phyloP scores from a whole-genome alignment of 306 rosid genomes.

The Vicia faba region DNA sequence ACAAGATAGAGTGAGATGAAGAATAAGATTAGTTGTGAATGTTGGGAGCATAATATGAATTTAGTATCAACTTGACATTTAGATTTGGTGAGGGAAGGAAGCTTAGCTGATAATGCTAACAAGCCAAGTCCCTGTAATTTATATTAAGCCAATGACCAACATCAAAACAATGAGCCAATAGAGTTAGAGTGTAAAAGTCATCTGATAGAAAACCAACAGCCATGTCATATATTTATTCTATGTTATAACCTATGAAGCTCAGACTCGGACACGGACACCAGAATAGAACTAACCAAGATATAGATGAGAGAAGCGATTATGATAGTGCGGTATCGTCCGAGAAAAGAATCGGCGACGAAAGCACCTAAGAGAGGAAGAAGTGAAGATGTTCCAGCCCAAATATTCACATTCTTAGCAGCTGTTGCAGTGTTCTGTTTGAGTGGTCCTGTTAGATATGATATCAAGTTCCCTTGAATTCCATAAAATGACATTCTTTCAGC shows the following conservation, averaged over 20 bases:
- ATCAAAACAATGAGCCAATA: conserved; percentile 1
- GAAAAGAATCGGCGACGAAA: conserved; percentile 52
- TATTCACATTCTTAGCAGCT: conserved; percentile 56
- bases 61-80: conserved; percentile 9
- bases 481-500: conserved; percentile 53
- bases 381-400: conserved; percentile 56
- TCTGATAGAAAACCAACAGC: no score
- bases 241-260: no score
- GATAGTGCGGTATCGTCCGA: conserved; percentile 62
- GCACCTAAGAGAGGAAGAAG: conserved; percentile 58
- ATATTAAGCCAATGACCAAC: not conserved
- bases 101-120: conserved; percentile 55
- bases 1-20: conserved; percentile 39
- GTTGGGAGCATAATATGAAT: conserved; percentile 38
- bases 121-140: conserved; percentile 59
- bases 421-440: conserved; percentile 52
- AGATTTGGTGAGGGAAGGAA: conserved; percentile 45
- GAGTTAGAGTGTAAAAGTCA: no score
- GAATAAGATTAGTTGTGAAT: conserved; percentile 52
- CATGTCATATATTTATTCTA: no score
- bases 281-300: conserved; percentile 37
- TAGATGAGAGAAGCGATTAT: conserved; percentile 52
- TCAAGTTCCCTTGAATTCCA: conserved; percentile 53
- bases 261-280: no score
- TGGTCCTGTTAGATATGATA: conserved; percentile 53